Base-by-base conservation (phyloP, 1,284 basidiomycete species). In the Sphaerobolus stellatus region DNA sequence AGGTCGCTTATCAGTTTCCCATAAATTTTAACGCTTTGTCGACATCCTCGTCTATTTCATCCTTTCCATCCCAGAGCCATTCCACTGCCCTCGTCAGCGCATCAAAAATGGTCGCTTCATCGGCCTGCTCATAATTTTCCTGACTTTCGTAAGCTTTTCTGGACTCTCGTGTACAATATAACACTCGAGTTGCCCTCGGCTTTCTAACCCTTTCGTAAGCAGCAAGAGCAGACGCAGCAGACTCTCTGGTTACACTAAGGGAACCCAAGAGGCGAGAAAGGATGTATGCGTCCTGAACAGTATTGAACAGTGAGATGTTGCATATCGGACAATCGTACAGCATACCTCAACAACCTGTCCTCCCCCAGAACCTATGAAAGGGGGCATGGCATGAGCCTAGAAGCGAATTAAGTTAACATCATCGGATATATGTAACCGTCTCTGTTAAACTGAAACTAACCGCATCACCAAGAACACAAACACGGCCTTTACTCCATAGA, bases 341-440 rank as follows among this genome's bases (percentile, higher is more conserved):
- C 64, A 48, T 62, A 80, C 81, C 68, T 83, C 82, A 34, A 83
- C 74, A 6, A 80, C 73, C 61, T 82, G 79, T 3, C 80, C 80
- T 0, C 79, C 80, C 16, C 81, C 81, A 1, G 79, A 66, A 2
- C 82, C 81, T 52, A 81, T 77, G 68, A 77, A 78, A 0, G 82
- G 80, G 56, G 73, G 67, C 77, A 80, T 80, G 1, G 75, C 79
- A 51, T 83, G 81, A 18, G 81, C 81, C 73, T 74, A 24, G 30
- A 31, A 13, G 16, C 18, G 33, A 9, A 22, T 14, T 27, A 20
- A 16, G 5, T 34, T 43, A n/a, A 24, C 11, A 43, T 22, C 41
- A 22, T 4, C 13, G 40, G 41, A 24, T 27, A 43, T 43, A 43
- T 43, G 13, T 14, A 43, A 22, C 9, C 20, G 9, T 22, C 4